Evolutionary conservation across 164 flowering plant species (phyloP).

Genomic region (Vitis labrusca): DNA sequence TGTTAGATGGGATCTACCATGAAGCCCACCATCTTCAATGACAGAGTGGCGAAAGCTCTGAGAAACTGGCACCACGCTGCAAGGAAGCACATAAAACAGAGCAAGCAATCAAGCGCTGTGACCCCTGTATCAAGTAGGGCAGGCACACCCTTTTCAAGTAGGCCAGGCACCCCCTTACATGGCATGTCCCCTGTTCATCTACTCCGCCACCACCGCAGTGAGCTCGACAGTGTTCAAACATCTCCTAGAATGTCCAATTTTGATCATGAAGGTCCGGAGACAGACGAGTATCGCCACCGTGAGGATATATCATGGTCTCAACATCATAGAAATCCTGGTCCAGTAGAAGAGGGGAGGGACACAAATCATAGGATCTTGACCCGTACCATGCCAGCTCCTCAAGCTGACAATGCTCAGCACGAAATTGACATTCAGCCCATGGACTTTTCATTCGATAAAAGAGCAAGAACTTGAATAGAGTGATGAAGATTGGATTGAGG

Average conservation of each 20-base stretch:
- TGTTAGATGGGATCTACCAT: slow-evolving; percentile 12
- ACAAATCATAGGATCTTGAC: too few relatives aligned
- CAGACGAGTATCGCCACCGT: not conserved
- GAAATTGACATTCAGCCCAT: not conserved
- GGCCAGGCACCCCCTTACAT: not conserved
- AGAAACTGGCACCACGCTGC: slow-evolving; percentile 14
- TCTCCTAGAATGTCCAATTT: slow-evolving; percentile 1
- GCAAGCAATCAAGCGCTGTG: slow-evolving; percentile 1
- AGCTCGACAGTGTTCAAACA: slow-evolving; percentile 8
- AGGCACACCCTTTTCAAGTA: slow-evolving; percentile 2
- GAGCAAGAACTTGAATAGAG: too few relatives aligned
- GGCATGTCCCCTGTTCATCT: slow-evolving; percentile 8
- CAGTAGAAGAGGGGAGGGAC: too few relatives aligned
- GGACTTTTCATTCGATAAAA: slow-evolving; percentile 11
- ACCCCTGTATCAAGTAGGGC: slow-evolving; percentile 2
- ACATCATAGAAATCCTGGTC: not conserved
- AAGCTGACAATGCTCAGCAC: not conserved
- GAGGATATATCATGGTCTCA: not conserved
- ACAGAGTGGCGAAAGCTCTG: slow-evolving; percentile 6
- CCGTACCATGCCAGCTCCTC: too few relatives aligned
- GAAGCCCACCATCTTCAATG: slow-evolving; percentile 15
- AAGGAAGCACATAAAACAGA: slow-evolving; percentile 7
- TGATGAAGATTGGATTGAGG: too few relatives aligned
- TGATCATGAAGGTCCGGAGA: not conserved
- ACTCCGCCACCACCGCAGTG: slow-evolving; percentile 8